phyloP scores from a whole-genome alignment of 768 basidiomycete species.

The Pluteus cervinus region DNA sequence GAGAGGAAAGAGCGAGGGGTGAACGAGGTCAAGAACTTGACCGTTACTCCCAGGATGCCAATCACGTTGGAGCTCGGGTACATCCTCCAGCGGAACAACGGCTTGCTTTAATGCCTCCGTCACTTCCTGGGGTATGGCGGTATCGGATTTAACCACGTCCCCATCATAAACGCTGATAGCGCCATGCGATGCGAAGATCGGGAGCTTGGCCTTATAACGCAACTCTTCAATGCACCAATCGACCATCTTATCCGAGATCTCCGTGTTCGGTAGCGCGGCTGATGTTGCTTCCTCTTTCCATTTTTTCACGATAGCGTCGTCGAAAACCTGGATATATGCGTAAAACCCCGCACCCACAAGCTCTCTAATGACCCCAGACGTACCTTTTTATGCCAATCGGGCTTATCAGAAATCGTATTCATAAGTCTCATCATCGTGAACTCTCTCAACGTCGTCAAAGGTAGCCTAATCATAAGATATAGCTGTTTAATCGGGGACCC shows the following conservation, averaged over 20 bases:
- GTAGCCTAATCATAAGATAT: conserved; percentile 9
- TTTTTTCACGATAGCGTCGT: background rate
- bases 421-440: conserved; percentile 18
- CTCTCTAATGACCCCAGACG: too few species aligned
- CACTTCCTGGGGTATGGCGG: conserved; percentile 16
- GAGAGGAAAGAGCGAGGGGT: conserved; percentile 35
- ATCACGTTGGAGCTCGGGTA: conserved; percentile 27
- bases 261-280: too few species aligned
- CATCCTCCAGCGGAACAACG: conserved; percentile 24
- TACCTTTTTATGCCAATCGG: conserved; percentile 18
- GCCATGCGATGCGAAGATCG: conserved; percentile 4
- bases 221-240: conserved; percentile 17
- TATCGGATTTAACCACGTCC: conserved; percentile 22
- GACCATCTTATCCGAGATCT: conserved; percentile 13
- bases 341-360: too few species aligned
- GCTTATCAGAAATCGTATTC: conserved; percentile 20
- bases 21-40: conserved; percentile 39
- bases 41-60: conserved; percentile 38
- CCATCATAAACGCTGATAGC: conserved; percentile 13
- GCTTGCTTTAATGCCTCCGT: conserved; percentile 14
- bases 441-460: conserved; percentile 16
- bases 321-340: too few species aligned
- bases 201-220: conserved; percentile 13
- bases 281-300: too few species aligned
- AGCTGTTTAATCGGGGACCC: too few species aligned